A percentile compares a stretch with the other conserved stretches of the same genome.
phyloP scores from a whole-genome alignment of 2,329 filamentous ascomycete genomes.

The Phaeomoniella chlamydospora region DNA sequence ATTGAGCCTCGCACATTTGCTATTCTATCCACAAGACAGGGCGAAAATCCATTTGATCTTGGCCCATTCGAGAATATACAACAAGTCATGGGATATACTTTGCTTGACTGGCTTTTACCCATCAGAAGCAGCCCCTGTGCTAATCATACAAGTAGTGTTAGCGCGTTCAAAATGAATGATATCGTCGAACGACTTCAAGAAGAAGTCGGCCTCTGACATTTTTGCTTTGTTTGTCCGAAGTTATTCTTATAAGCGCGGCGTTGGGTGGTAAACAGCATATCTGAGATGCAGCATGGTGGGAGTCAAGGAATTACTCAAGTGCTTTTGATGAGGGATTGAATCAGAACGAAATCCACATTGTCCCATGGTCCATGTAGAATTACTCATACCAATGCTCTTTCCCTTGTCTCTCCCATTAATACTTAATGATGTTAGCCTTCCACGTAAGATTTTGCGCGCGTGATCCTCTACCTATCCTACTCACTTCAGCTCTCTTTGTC shows the following conservation, averaged over 20 bases:
- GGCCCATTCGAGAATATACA: conserved; percentile 57
- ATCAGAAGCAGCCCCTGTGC: conserved; percentile 60
- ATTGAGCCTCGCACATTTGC: conserved; percentile 56
- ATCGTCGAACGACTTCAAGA: conserved; percentile 42
- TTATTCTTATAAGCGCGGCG: no score
- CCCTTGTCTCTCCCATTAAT: not conserved
- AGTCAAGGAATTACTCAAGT: conserved; percentile 2
- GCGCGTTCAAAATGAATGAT: conserved; percentile 54
- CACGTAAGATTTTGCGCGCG: no score
- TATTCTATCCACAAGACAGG: conserved; percentile 56
- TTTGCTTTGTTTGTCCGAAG: no score
- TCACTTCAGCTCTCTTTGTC: no score
- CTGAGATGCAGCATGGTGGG: conserved; percentile 4
- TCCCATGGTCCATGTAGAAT: no score
- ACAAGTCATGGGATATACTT: conserved; percentile 59
- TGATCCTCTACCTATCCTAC: no score
- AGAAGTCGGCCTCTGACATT: conserved; percentile 27
- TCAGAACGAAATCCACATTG: no score
- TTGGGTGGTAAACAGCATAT: conserved; percentile 2
- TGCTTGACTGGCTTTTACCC: conserved; percentile 70
- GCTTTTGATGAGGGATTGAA: no score
- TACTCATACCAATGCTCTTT: not conserved
- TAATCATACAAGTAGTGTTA: conserved; percentile 48
- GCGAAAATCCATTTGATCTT: conserved; percentile 78
- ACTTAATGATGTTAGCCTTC: no score